Evolutionary conservation across 192 early-diverging fungal genomes (phyloP).

Genomic region (Phycomyces blakesleeanus): DNA sequence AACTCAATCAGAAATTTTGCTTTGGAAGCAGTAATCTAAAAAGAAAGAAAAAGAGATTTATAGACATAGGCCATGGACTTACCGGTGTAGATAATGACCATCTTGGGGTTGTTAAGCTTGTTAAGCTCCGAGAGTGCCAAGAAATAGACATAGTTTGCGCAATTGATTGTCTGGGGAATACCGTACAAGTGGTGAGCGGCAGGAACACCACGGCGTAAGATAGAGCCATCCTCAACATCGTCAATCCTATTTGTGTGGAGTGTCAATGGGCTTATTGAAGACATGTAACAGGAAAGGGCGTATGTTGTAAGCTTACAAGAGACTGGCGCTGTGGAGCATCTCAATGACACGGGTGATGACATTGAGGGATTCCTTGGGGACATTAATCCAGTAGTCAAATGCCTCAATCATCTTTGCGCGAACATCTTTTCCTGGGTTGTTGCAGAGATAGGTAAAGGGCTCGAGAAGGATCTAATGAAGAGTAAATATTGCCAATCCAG

Average conservation of each 20-base stretch:
- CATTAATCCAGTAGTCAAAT: constrained; percentile 87
- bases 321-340: constrained; percentile 92
- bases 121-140: constrained; percentile 77
- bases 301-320: constrained; percentile 66
- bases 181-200: constrained; percentile 98
- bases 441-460: constrained; percentile 83
- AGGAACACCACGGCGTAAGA: constrained; percentile 82
- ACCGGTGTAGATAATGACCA: constrained; percentile 82
- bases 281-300: background rate
- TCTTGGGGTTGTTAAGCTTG: constrained; percentile 58
- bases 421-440: constrained; percentile 90
- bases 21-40: too few species aligned
- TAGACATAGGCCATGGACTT: background rate
- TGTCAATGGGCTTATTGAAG: background rate
- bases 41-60: too few species aligned
- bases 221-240: constrained; percentile 94
- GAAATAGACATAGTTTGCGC: constrained; percentile 97
- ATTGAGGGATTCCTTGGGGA: constrained; percentile 62
- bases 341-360: constrained; percentile 82
- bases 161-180: constrained; percentile 88
- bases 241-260: constrained; percentile 63
- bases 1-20: too few species aligned
- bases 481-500: background rate
- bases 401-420: constrained; percentile 88
- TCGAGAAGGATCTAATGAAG: constrained; percentile 74